Conservation (phyloP, 176 grass and related monocot genomes). For the Triticum dicoccoides region DNA sequence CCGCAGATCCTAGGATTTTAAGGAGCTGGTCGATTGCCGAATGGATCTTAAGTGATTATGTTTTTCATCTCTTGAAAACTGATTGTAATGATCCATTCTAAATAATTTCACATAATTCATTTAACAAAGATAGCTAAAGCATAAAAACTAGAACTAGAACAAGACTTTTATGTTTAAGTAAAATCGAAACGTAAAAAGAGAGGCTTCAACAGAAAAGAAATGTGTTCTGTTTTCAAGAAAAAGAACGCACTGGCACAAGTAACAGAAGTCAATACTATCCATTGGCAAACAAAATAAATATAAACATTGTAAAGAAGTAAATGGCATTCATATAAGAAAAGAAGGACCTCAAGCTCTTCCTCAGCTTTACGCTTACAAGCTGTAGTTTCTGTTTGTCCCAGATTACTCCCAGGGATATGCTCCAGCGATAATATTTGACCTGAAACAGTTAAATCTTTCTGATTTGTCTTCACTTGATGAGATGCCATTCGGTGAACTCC, state of each 20-base stretch:
- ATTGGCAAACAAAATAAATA: neutral
- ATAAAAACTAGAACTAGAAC: neutral
- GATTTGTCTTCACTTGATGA: too few species aligned
- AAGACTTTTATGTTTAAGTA: neutral
- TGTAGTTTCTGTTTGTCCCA: constrained; percentile 24
- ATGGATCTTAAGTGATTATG: neutral
- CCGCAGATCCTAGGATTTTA: too few species aligned
- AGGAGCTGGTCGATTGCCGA: too few species aligned
- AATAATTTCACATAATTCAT: neutral
- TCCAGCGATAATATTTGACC: constrained; percentile 10
- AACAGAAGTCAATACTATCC: neutral
- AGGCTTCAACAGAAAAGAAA: neutral
- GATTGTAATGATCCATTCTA: neutral
- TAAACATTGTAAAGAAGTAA: neutral
- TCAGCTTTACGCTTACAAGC: constrained; percentile 38
- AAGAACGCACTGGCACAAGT: neutral
- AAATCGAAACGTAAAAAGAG: neutral
- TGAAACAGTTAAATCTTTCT: neutral
- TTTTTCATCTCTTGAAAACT: neutral
- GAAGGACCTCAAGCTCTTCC: constrained; percentile 69
- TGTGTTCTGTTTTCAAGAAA: neutral
- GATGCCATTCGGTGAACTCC: constrained; percentile 9
- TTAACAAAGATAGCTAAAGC: neutral
- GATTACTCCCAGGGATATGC: constrained; percentile 18
- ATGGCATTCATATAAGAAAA: neutral